Percentiles rank a stretch among this genome's conserved stretches.
Conservation (phyloP, 495 filamentous ascomycete genomes). For the Achaetomiella virescens region DNA sequence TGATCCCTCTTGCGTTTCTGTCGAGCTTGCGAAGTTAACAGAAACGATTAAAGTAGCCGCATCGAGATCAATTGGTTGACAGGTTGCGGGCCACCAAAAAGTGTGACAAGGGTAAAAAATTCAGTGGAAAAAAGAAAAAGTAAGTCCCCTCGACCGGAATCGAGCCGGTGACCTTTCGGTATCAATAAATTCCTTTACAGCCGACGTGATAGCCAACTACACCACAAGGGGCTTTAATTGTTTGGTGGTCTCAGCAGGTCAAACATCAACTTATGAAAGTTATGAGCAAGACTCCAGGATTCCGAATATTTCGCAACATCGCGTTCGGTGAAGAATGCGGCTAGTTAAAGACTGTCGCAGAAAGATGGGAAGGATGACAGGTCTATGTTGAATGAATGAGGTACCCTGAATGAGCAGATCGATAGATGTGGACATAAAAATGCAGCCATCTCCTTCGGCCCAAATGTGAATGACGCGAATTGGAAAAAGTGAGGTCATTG, state of each 20-base stretch:
- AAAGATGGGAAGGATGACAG: background rate
- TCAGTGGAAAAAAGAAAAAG: background rate
- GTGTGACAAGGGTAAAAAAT: constrained; percentile 1
- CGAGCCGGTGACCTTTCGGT: constrained; percentile 23
- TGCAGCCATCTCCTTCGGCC: background rate
- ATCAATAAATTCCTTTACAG: constrained; percentile 18
- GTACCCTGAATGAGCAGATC: background rate
- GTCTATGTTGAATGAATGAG: background rate
- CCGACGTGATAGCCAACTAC: constrained; percentile 23
- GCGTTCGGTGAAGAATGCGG: no score
- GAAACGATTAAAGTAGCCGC: no score
- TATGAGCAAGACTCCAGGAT: no score
- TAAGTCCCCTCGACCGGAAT: constrained; percentile 18
- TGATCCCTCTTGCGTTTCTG: no score
- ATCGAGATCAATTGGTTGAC: background rate
- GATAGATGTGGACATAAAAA: background rate
- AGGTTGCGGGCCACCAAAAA: background rate
- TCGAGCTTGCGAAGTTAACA: no score
- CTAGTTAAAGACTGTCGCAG: no score
- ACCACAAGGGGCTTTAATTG: constrained; percentile 17
- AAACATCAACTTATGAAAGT: no score
- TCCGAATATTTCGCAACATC: no score
- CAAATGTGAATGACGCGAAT: background rate
- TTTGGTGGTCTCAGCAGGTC: no score
- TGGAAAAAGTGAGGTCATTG: background rate